These are phyloP conservation scores for Russula foetens DNA, from an alignment of 768 basidiomycete genomes.

Conservation along the genomic window DNA sequence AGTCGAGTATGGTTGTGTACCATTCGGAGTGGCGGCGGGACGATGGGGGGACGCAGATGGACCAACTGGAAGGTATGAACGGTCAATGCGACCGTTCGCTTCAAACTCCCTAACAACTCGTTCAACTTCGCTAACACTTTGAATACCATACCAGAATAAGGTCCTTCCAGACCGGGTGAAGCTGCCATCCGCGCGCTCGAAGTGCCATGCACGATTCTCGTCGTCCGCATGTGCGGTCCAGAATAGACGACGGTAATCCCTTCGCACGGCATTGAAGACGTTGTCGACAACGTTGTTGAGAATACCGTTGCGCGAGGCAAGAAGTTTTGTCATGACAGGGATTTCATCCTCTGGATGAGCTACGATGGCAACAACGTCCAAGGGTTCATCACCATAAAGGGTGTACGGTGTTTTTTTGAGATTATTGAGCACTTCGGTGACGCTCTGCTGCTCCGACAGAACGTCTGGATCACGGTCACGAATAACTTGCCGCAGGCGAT, in stretches of 20 bases:
- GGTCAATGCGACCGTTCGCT: slow-evolving; percentile 71
- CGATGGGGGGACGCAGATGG: slow-evolving; percentile 57
- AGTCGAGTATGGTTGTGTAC: slow-evolving; percentile 53
- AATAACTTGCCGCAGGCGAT: slow-evolving; percentile 90
- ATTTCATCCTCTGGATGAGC: slow-evolving; percentile 83
- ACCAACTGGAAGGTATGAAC: slow-evolving; percentile 85
- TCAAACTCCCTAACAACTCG: slow-evolving; percentile 61
- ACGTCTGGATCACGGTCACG: slow-evolving; percentile 95
- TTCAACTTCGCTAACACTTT: slow-evolving; percentile 89
- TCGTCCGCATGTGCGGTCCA: slow-evolving; percentile 98
- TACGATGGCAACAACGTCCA: slow-evolving; percentile 92
- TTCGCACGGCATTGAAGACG: slow-evolving; percentile 93
- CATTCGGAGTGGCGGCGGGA: slow-evolving; percentile 28
- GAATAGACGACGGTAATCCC: slow-evolving; percentile 88
- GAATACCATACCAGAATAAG: slow-evolving; percentile 96
- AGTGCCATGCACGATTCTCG: slow-evolving; percentile 97
- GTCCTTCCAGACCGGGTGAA: slow-evolving; percentile 92
- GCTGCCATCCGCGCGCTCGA: slow-evolving; percentile 94
- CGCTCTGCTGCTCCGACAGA: slow-evolving; percentile 69
- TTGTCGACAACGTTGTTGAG: slow-evolving; percentile 96
- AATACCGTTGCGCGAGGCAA: slow-evolving; percentile 79
- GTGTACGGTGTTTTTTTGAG: slow-evolving; percentile 82
- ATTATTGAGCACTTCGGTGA: slow-evolving; percentile 78
- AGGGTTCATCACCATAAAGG: slow-evolving; percentile 96
- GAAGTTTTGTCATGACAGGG: slow-evolving; percentile 89